A percentile compares a stretch with the other conserved stretches of the same genome.
Evolutionary conservation across 176 grass and related monocot species (phyloP).

Genomic region (Bromus sterilis): DNA sequence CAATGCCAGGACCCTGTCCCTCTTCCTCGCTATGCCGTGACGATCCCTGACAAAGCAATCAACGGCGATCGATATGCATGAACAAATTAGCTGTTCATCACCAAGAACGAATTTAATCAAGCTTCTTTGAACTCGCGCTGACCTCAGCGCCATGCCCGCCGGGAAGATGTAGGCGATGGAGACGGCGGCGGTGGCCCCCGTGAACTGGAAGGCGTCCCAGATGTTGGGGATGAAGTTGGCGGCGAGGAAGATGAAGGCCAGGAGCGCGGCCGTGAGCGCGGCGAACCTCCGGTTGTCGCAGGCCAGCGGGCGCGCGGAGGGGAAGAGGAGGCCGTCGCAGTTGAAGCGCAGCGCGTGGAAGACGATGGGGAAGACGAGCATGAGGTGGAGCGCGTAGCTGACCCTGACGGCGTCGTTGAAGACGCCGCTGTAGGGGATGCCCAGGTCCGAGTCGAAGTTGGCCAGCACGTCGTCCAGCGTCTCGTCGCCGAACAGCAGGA

Average conservation of each 20-base stretch:
- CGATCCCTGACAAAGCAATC: constrained; percentile 63
- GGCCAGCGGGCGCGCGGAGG: constrained; percentile 42
- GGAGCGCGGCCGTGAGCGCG: constrained; percentile 37
- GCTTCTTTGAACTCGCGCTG: background rate
- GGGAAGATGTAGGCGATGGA: constrained; percentile 86
- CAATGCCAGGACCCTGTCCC: constrained; percentile 50
- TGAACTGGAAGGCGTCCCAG: constrained; percentile 97
- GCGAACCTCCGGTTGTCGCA: constrained; percentile 53
- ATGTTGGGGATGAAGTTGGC: constrained; percentile 87
- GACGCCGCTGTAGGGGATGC: constrained; percentile 71
- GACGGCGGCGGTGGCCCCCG: constrained; percentile 76
- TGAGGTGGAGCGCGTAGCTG: constrained; percentile 87
- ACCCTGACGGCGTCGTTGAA: constrained; percentile 79
- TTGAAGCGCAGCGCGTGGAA: constrained; percentile 88
- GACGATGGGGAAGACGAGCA: constrained; percentile 96
- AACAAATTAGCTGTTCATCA: background rate
- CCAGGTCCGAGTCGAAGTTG: constrained; percentile 91
- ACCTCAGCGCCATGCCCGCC: constrained; percentile 71
- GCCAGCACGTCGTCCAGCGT: constrained; percentile 87
- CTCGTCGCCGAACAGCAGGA: constrained; percentile 70
- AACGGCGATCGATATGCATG: background rate
- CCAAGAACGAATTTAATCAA: background rate
- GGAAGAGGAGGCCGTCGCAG: constrained; percentile 81
- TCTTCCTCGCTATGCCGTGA: constrained; percentile 65
- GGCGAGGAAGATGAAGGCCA: constrained; percentile 56